These are phyloP conservation scores for Rhizopogon vesiculosus DNA, from an alignment of 768 basidiomycete genomes.

Conservation along the genomic window DNA sequence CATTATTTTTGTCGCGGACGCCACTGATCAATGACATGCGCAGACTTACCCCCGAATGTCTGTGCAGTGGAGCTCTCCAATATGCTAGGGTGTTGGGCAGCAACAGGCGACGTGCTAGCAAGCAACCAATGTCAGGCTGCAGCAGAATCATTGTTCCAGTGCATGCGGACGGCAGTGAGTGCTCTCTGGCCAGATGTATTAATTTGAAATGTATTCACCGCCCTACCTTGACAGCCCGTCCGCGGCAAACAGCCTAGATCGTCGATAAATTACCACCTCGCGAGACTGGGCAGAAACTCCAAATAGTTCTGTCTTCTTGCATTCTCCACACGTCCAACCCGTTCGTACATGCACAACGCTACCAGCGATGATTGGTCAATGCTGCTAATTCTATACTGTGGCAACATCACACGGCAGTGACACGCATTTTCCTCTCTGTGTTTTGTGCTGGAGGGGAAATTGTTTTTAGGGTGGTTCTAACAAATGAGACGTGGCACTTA, in stretches of 20 bases:
- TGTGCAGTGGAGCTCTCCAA: slow-evolving; percentile 66
- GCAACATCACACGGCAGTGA: background rate
- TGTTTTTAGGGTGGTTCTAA: too few species aligned
- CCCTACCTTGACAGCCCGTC: slow-evolving; percentile 45
- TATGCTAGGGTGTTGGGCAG: slow-evolving; percentile 89
- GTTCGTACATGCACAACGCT: background rate
- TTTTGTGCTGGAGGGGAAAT: background rate
- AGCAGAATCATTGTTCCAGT: slow-evolving; percentile 62
- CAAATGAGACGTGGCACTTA: too few species aligned
- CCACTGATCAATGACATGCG: slow-evolving; percentile 15
- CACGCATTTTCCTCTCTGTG: background rate
- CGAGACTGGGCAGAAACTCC: slow-evolving; percentile 68
- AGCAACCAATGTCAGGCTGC: slow-evolving; percentile 50
- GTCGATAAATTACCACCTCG: slow-evolving; percentile 88
- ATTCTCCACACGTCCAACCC: slow-evolving; percentile 9
- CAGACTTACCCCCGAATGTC: slow-evolving; percentile 31
- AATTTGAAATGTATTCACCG: slow-evolving; percentile 2
- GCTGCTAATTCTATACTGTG: background rate
- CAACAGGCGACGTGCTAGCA: slow-evolving; percentile 57
- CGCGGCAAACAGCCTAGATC: slow-evolving; percentile 64
- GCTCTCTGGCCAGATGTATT: background rate
- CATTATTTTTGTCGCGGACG: background rate
- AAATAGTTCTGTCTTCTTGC: slow-evolving; percentile 42
- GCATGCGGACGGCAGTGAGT: slow-evolving; percentile 84
- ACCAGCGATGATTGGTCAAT: background rate